Evolutionary conservation across 78 protist species (phyloP), one percentile per base, ranked within the genome.

Genomic region (Pigoraptor vietnamica): DNA sequence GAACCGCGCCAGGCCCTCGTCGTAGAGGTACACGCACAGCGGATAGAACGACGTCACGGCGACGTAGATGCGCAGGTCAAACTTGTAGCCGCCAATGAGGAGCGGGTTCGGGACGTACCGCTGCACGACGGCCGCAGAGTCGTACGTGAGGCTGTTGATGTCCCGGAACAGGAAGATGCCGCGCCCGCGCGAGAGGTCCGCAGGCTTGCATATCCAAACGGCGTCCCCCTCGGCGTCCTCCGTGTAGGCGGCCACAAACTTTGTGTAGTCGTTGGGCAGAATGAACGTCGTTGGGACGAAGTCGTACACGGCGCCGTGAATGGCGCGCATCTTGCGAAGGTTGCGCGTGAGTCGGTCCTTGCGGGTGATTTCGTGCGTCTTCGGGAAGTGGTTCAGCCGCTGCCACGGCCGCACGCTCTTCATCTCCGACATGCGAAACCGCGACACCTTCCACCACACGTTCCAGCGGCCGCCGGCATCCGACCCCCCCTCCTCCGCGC

Each of bases 21-120:
- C 35, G 91, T 48, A 79, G 24, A 94, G 34, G 29, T 95, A 95
- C 14, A 92, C 10, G 39, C 96, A 86, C 87, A 96, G 90, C 1
- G 97, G 97, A 29, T 90, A 40, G 89, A 91, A 87, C 0, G 94
- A 87, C 24, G 96, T 86, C 87, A 96, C 94, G 2, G 90, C 91
- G 2, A 96, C 97, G 91, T 97, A 97, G 67, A 97, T 2, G 24
- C 98, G 94, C 35, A 97, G 90, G 82, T 97, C 98, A 6, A n/a
- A 83, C 38, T 83, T 83, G 88, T 35, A 35, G 1, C 88, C 88
- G 38, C 33, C 25, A 14, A 83, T 35, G 40, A 83, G 88, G 2
- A 48, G 67, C 14, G 67, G 67, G 14, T 48, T 48, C 67, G 6
- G 29, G 14, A 48, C 14, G 67, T 48, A 48, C 14, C 67, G 67